Percentiles rank a stretch among this genome's conserved stretches.
Conservation (phyloP, 768 basidiomycete genomes). For the Cystofilobasidium capitatum region DNA sequence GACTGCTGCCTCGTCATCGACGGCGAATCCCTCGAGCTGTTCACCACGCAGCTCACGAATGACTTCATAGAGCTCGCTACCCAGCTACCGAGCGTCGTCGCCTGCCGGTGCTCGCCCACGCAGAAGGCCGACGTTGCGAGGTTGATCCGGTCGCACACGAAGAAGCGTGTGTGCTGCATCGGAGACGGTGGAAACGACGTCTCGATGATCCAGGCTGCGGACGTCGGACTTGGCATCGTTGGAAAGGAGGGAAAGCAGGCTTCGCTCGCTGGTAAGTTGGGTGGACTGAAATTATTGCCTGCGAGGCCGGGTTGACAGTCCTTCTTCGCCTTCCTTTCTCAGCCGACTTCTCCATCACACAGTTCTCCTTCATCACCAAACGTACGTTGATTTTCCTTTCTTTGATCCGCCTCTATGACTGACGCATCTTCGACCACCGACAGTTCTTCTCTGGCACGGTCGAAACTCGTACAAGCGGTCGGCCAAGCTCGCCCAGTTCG, state of each 20-base stretch:
- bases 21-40: constrained; percentile 90
- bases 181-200: constrained; percentile 99
- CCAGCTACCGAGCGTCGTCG: constrained; percentile 89
- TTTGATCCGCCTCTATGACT: too few species aligned
- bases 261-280: constrained; percentile 47
- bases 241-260: constrained; percentile 99
- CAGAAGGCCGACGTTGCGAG: constrained; percentile 98
- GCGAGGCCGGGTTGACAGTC: not conserved
- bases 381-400: constrained; percentile 28
- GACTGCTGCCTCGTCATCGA: constrained; percentile 98
- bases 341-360: constrained; percentile 94
- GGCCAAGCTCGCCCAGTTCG: constrained; percentile 94
- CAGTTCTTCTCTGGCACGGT: constrained; percentile 88
- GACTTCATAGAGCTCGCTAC: constrained; percentile 96
- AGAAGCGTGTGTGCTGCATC: constrained; percentile 95
- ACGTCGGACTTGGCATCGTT: constrained; percentile 95
- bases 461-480: constrained; percentile 97
- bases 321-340: constrained; percentile 42
- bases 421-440: too few species aligned
- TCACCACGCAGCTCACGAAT: constrained; percentile 75
- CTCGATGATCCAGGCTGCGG: constrained; percentile 93
- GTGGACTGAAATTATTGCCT: not conserved
- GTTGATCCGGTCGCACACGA: constrained; percentile 77
- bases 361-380: constrained; percentile 92
- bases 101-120: constrained; percentile 94